Conservation (phyloP, 2,329 filamentous ascomycete species). For the Pyrenophora tritici-repentis region DNA sequence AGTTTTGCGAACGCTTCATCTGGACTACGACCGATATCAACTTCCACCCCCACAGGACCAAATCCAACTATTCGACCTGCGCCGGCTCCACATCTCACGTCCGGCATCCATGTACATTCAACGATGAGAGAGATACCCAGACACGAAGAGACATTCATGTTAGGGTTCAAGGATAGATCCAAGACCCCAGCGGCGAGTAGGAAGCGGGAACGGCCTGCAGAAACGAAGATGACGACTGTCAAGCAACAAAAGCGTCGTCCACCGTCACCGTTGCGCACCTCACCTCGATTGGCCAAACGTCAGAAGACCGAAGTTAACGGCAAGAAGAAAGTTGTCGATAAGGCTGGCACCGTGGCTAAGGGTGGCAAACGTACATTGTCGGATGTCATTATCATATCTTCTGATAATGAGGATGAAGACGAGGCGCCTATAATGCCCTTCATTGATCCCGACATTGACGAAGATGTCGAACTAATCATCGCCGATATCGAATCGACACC, state of each 20-base stretch:
- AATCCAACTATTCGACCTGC: no score
- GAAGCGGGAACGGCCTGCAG: not conserved
- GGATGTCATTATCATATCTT: not conserved
- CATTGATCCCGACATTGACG: not conserved
- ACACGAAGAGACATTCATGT: not conserved
- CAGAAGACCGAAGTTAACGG: not conserved
- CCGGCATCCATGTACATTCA: not conserved
- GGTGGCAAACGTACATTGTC: not conserved
- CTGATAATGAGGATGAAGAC: not conserved
- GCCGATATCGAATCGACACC: not conserved
- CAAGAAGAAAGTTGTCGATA: not conserved
- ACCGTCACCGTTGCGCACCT: not conserved
- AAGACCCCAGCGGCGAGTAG: not conserved
- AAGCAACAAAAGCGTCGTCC: not conserved
- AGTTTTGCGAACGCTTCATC: not conserved
- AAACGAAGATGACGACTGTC: not conserved
- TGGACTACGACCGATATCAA: not conserved
- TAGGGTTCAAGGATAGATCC: not conserved
- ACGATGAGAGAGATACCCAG: no score
- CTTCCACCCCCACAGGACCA: not conserved
- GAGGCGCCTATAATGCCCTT: not conserved
- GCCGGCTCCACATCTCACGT: not conserved
- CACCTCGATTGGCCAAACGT: not conserved
- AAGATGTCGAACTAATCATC: not conserved
- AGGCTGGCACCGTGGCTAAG: not conserved